These are phyloP conservation scores for Zangia roseola DNA, from an alignment of 768 basidiomycete genomes.

Conservation along the genomic window DNA sequence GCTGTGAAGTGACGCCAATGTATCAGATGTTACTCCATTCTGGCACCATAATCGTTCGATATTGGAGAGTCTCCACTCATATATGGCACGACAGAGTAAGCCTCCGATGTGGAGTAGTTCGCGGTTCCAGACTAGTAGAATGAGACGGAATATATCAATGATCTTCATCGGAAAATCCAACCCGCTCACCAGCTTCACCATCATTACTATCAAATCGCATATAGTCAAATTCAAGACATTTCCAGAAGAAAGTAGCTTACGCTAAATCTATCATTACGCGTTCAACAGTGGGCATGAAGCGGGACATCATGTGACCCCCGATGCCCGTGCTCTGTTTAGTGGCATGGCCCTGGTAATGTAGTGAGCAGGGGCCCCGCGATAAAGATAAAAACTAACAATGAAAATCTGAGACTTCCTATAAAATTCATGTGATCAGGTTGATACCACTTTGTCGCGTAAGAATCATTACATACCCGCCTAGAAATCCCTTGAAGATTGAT, in stretches of 20 bases:
- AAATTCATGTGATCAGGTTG: too few relatives aligned
- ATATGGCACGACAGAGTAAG: conserved; percentile 74
- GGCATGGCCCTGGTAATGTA: conserved; percentile 7
- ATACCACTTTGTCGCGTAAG: too few relatives aligned
- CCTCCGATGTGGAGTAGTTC: conserved; percentile 86
- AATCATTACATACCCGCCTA: too few relatives aligned
- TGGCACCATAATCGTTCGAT: conserved; percentile 35
- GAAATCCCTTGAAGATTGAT: too few relatives aligned
- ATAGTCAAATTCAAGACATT: neutral
- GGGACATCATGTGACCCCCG: conserved; percentile 11
- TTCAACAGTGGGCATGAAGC: conserved; percentile 10
- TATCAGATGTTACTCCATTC: neutral
- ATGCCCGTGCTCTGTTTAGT: conserved; percentile 11
- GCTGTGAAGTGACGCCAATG: neutral
- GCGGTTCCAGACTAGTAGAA: conserved; percentile 73
- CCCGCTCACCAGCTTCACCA: conserved; percentile 53
- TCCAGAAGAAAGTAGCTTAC: neutral
- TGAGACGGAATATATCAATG: neutral
- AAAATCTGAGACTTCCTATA: conserved; percentile 49
- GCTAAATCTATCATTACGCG: conserved; percentile 12
- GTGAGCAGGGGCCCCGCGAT: too few relatives aligned
- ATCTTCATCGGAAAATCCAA: too few relatives aligned
- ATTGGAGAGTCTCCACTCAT: conserved; percentile 72
- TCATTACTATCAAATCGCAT: neutral
- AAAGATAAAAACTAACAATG: conserved; percentile 52